Base-by-base conservation (phyloP, 1,284 basidiomycete species). In the Ceratobasidium theobromae region DNA sequence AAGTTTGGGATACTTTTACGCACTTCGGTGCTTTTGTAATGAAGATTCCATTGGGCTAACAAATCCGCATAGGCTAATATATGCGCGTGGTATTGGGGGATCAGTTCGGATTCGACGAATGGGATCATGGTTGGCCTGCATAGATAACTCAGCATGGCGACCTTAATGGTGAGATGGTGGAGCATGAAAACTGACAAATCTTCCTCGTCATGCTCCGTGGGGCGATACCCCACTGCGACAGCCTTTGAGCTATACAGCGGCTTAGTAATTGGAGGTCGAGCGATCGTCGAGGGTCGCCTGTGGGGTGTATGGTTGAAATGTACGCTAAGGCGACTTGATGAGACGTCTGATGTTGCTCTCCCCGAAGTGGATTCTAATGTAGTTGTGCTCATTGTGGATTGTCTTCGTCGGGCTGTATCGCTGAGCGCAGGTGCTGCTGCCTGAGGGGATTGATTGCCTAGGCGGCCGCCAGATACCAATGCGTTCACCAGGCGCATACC, bases 1-100 rank as follows among this genome's bases (percentile, higher is more conserved):
- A 60, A 45, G 12, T 46, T 64, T 12, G 65, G 65, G 23, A 69
- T 53, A 33, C 46, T 45, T 18, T 67, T 67, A 9, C 54, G 49
- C 5, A 68, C 58, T 30, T 68, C 67, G 12, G 49, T 38, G 21
- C 69, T 55, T 51, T 66, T 65, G 18, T 57, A 35, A 14, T 38
- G 30, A n/a, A 68, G 65, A 4, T 54, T 12, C 68, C 66, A 67
- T 32, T 52, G 65, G 27, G 55, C 43, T 12, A 69, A 45, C 28
- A 70, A 46, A 14, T 70, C 58, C 21, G 69, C 68, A 40, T 70
- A 70, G 5, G 69, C 69, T 8, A 53, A 18, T 35, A 70, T 64
- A 43, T 70, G 69, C 21, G 41, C 57, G 25, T 69, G 51, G 33
- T 62, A 58, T 23, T 46, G 49, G 14, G 52, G 12, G 18, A 58